These are phyloP conservation scores for Coemansia nantahalensis DNA, from an alignment of 192 early-diverging fungal genomes.

Conservation along the genomic window DNA sequence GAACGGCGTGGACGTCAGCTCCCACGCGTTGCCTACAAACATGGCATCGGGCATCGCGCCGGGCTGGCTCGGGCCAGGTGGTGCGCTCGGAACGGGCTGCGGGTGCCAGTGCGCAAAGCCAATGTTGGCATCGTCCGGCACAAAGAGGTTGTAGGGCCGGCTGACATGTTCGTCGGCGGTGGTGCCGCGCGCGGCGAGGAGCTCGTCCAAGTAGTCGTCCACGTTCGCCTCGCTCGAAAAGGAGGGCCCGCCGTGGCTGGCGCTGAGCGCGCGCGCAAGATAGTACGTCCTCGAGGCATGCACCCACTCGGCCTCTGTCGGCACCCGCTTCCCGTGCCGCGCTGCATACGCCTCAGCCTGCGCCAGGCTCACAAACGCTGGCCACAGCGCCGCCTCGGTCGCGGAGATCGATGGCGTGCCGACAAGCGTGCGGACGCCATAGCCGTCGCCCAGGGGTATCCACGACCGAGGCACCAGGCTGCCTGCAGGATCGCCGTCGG, in stretches of 20 bases:
- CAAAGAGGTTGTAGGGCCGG: slow-evolving; percentile 25
- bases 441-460: slow-evolving; percentile 32
- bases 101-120: slow-evolving; percentile 73
- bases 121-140: slow-evolving; percentile 57
- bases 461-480: slow-evolving; percentile 60
- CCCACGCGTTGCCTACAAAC: slow-evolving; percentile 66
- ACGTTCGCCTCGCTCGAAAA: background rate
- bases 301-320: slow-evolving; percentile 75
- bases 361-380: slow-evolving; percentile 63
- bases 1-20: slow-evolving; percentile 74
- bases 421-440: slow-evolving; percentile 65
- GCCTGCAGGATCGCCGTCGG: background rate
- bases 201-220: slow-evolving; percentile 10
- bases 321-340: slow-evolving; percentile 60
- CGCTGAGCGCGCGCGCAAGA: slow-evolving; percentile 18
- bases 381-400: slow-evolving; percentile 60
- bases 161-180: background rate
- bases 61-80: background rate
- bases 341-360: slow-evolving; percentile 72
- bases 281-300: slow-evolving; percentile 32
- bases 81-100: slow-evolving; percentile 2
- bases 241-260: too few relatives aligned
- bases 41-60: slow-evolving; percentile 24
- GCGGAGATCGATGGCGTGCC: slow-evolving; percentile 58
- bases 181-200: slow-evolving; percentile 6